Evolutionary conservation across 2,329 filamentous ascomycete genomes (phyloP), one percentile per base, ranked within the genome.

Genomic region (Tolypocladium tropicale): DNA sequence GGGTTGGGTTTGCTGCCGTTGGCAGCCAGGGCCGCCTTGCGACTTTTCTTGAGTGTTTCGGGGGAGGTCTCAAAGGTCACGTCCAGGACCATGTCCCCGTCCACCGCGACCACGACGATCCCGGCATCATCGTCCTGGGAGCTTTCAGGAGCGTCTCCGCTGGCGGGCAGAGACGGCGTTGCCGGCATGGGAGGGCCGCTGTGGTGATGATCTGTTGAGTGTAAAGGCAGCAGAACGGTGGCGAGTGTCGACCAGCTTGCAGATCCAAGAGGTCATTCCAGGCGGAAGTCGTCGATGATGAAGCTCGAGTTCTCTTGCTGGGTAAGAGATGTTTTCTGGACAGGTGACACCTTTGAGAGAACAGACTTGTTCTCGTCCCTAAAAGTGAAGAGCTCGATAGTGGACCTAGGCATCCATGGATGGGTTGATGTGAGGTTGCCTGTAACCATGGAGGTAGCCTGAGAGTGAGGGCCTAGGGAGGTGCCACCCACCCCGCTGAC

Each of bases 61-160:
- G 69, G 72, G 3, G 78, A 82, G 37, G 81, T 84, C 59, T 84
- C 79, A 64, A 90, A 88, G 9, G 78, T 78, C 37, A 90, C 78
- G 58, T 84, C 78, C 16, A 91, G 77, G 34, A 90, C 67, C 23
- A 90, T 69, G 63, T 90, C 84, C 37, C 88, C 88, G 18, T 73
- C 70, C 4, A 75, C 61, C 25, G 77, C 77, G 53, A 90, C 78
- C 34, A 76, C 72, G 48, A 83, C 67, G 55, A 82, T 39, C 16
- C 18, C 21, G 30, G 16, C 18, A 30, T 49, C 34, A 37, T 48
- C 36, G 3, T 23, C 14, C 32, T 12, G 16, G 48, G 53, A 11
- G n/a, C 21, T 52, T 21, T 37, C 32, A 39, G 41, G 23, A 7
- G 55, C 43, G 36, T 56, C 55, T 51, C 21, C 33, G 46, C 32